These are phyloP conservation scores for Pichiaceae sp. DNA, from an alignment of 1,139 yeast species.

Conservation along the genomic window DNA sequence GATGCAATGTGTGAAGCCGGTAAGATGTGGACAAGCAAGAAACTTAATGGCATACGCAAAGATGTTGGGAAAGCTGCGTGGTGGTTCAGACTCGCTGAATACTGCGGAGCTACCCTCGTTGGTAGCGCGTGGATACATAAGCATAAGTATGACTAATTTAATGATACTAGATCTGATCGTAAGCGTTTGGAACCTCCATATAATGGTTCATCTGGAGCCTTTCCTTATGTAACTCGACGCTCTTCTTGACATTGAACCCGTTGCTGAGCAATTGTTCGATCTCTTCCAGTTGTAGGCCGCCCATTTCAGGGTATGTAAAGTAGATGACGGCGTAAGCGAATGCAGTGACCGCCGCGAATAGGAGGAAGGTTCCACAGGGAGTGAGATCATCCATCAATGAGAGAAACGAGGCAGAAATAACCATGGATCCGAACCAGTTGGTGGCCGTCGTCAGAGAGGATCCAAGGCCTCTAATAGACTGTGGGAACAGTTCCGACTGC, in stretches of 20 bases:
- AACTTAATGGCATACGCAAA: slow-evolving; percentile 47
- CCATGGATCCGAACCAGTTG: slow-evolving; percentile 52
- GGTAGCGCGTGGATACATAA: slow-evolving; percentile 79
- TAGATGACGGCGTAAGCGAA: slow-evolving; percentile 38
- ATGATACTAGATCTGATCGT: background rate
- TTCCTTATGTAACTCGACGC: slow-evolving; percentile 28
- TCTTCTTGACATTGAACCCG: slow-evolving; percentile 43
- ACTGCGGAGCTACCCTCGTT: slow-evolving; percentile 53
- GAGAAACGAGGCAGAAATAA: slow-evolving; percentile 45
- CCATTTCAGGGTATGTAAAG: slow-evolving; percentile 46
- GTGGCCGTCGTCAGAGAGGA: slow-evolving; percentile 49
- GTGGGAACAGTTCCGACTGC: slow-evolving; percentile 52
- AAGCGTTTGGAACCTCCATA: background rate
- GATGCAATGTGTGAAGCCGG: slow-evolving; percentile 71
- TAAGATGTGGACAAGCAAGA: slow-evolving; percentile 43
- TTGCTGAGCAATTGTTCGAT: slow-evolving; percentile 38
- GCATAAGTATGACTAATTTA: slow-evolving; percentile 43
- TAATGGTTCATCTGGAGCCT: background rate
- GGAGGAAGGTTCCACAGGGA: slow-evolving; percentile 47
- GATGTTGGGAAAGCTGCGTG: slow-evolving; percentile 61
- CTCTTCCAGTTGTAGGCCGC: slow-evolving; percentile 50
- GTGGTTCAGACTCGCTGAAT: slow-evolving; percentile 62
- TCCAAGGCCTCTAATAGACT: slow-evolving; percentile 47
- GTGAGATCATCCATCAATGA: slow-evolving; percentile 46
- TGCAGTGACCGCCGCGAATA: slow-evolving; percentile 43